Base-by-base conservation (phyloP, 495 filamentous ascomycete genomes). In the Penicillium canescens region DNA sequence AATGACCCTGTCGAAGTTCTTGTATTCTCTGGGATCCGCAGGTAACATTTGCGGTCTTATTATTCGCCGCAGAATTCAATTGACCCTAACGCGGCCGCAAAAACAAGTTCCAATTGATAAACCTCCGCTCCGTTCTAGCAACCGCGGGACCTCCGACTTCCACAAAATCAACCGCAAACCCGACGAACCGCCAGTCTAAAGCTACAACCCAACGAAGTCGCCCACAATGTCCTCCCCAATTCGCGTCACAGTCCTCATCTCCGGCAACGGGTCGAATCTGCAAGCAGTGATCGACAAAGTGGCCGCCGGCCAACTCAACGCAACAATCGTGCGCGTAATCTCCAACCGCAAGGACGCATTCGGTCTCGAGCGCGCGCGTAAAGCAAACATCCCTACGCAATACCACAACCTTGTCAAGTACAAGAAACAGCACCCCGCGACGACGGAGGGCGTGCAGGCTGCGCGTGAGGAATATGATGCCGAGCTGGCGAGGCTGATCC, bases 361-460 rank as follows among this genome's bases (percentile, higher is more conserved):
- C 60, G 92, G 92, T 26, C 84, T 90, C 37, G 81, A 79, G 44
- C 85, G 92, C 42, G 93, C 92, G 10, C 68, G 78, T 16, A 69
- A 78, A 14, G 86, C 85, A 39, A 73, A 75, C 38, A 96, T 98
- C 52, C 86, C 90, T 0, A 92, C 88, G 13, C 78, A 81, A 42
- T 96, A 96, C 71, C 92, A 93, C 78, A 96, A 95, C 69, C 84
- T 96, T 8, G 78, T 94, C 55, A 81, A 81, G 38, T 86, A 84
- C 68, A 77, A 86, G 53, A 82, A 81, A 59, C 66, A 72, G 50
- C 72, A 80, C 16, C 65, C 76, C 6, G 63, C 68, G 4, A 75
- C 73, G 2, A 60, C 69, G 0, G 74, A 76, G 46, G 76, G 76
- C 26, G 57, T 77, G 1, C 69, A 75, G 54, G 72, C 77, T 16